Evolutionary conservation across 1,284 basidiomycete genomes (phyloP).

Genomic region (Trametes sp.): DNA sequence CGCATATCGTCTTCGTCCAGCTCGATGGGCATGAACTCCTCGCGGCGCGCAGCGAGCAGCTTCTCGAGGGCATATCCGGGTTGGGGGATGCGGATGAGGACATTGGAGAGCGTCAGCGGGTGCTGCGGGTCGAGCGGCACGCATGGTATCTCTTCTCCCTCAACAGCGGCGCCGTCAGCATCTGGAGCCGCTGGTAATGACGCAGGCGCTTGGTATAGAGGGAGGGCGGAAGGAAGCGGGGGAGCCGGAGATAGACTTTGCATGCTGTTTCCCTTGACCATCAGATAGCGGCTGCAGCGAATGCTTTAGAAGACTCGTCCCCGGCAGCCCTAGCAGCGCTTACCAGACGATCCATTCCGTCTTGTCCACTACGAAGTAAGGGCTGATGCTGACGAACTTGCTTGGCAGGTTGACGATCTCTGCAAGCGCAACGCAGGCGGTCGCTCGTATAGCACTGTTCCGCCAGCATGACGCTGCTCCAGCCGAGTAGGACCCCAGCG

Average conservation of each 20-base stretch:
- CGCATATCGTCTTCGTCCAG: conserved; percentile 58
- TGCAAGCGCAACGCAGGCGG: conserved; percentile 61
- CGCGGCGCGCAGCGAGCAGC: conserved; percentile 49
- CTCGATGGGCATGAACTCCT: conserved; percentile 47
- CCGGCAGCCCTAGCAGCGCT: too few species aligned
- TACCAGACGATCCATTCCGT: conserved; percentile 73
- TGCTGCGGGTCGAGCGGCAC: conserved; percentile 51
- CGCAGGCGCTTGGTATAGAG: neutral
- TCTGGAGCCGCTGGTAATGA: neutral
- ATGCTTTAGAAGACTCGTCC: neutral
- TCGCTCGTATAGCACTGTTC: conserved; percentile 53
- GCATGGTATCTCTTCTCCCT: conserved; percentile 45
- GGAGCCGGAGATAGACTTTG: too few species aligned
- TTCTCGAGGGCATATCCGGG: conserved; percentile 57
- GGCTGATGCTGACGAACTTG: conserved; percentile 55
- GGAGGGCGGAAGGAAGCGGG: too few species aligned
- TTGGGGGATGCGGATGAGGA: conserved; percentile 57
- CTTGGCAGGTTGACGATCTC: conserved; percentile 65
- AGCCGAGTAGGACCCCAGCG: conserved; percentile 52
- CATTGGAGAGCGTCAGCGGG: conserved; percentile 33
- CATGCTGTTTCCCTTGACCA: conserved; percentile 46
- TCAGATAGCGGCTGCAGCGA: conserved; percentile 60
- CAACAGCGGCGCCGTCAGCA: neutral
- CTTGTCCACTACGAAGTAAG: conserved; percentile 63
- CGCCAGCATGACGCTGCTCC: conserved; percentile 50